A percentile compares a stretch with the other conserved stretches of the same genome.
These are phyloP conservation scores for Mycena alexandri DNA, from an alignment of 768 basidiomycete species.

Conservation along the genomic window DNA sequence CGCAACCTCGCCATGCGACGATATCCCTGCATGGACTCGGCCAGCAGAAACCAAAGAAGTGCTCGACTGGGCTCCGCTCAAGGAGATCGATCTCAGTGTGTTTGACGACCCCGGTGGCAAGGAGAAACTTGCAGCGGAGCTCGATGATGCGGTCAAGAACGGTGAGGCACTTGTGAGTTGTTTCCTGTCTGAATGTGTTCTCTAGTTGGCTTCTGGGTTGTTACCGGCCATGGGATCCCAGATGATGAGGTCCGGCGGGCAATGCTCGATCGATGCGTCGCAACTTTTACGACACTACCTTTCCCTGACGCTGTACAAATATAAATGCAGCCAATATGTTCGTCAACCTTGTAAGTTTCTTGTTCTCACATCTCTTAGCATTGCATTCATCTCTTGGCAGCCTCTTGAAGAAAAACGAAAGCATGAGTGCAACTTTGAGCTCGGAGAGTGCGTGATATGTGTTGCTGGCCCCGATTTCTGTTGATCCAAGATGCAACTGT, in stretches of 20 bases:
- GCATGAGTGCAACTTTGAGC: slow-evolving; percentile 46
- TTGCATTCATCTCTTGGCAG: slow-evolving; percentile 13
- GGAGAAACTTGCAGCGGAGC: slow-evolving; percentile 46
- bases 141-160: slow-evolving; percentile 53
- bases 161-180: slow-evolving; percentile 34
- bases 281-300: neutral
- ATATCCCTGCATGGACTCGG: slow-evolving; percentile 32
- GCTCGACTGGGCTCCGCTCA: slow-evolving; percentile 54
- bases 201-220: slow-evolving; percentile 53
- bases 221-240: slow-evolving; percentile 53
- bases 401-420: slow-evolving; percentile 52
- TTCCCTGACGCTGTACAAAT: neutral
- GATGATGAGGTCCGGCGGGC: slow-evolving; percentile 52
- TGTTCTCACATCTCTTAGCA: neutral
- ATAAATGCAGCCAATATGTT: slow-evolving; percentile 43
- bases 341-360: slow-evolving; percentile 39
- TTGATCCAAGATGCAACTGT: slow-evolving; percentile 37
- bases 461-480: neutral
- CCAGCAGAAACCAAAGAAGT: slow-evolving; percentile 41
- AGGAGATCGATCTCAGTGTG: slow-evolving; percentile 53
- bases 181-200: neutral
- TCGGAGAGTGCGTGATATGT: slow-evolving; percentile 46
- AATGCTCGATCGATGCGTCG: slow-evolving; percentile 49
- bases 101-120: slow-evolving; percentile 49
- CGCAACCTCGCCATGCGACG: slow-evolving; percentile 17